Percentiles rank a stretch among this genome's conserved stretches.
Evolutionary conservation across 2,329 filamentous ascomycete genomes (phyloP).

Genomic region (Colletotrichum sp.): DNA sequence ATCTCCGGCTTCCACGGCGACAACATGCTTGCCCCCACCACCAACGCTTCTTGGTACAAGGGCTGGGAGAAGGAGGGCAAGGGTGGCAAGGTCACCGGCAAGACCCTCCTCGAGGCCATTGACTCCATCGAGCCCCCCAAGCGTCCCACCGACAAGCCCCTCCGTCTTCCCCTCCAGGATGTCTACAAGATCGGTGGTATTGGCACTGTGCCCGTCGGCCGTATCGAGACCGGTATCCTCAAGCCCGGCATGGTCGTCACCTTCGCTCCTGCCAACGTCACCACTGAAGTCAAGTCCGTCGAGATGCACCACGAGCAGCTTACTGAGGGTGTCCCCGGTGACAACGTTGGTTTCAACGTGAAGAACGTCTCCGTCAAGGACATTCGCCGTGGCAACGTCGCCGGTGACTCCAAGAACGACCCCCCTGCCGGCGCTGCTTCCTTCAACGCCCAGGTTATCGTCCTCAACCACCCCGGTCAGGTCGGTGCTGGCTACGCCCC

Average conservation of each 20-base stretch:
- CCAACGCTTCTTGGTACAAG: constrained; percentile 99
- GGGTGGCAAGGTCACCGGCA: constrained; percentile 83
- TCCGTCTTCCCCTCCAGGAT: constrained; percentile 99
- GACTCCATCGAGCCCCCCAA: constrained; percentile 91
- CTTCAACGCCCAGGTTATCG: constrained; percentile 99
- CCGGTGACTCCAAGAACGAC: constrained; percentile 99
- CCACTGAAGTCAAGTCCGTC: constrained; percentile 99
- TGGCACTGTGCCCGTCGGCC: constrained; percentile 98
- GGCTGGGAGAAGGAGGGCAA: constrained; percentile 99
- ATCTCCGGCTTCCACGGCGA: constrained; percentile 99
- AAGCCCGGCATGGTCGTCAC: constrained; percentile 93
- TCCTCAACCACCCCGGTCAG: constrained; percentile 99
- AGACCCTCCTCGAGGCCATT: constrained; percentile 99
- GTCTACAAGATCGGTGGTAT: constrained; percentile 99
- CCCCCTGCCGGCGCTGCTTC: constrained; percentile 86
- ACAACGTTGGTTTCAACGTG: constrained; percentile 99
- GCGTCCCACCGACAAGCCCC: constrained; percentile 98
- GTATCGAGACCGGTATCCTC: constrained; percentile 99
- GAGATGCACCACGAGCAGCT: constrained; percentile 99
- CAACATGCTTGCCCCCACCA: constrained; percentile 94
- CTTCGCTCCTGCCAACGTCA: constrained; percentile 98
- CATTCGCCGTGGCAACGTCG: constrained; percentile 99
- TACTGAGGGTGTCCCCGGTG: constrained; percentile 90
- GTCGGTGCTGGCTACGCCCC: constrained; percentile 99
- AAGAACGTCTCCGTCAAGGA: constrained; percentile 99